Evolutionary conservation across 2,329 filamentous ascomycete genomes (phyloP).

Genomic region (Cercospora brassicicola): DNA sequence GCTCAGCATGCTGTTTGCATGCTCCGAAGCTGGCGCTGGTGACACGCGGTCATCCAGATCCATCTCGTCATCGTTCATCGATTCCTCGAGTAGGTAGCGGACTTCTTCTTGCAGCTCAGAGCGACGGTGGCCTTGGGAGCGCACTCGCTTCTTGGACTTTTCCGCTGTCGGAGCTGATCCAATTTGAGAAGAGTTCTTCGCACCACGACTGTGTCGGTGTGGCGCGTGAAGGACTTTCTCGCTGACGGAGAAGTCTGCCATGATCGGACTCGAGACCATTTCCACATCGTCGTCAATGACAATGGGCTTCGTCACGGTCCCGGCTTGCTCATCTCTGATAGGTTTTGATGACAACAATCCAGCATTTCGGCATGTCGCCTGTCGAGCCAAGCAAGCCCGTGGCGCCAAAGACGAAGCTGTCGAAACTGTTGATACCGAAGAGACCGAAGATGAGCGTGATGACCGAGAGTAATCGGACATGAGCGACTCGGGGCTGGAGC

Average conservation of each 20-base stretch:
- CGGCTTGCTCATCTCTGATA: slow-evolving; percentile 32
- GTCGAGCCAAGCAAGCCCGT: slow-evolving; percentile 50
- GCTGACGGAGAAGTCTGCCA: slow-evolving; percentile 36
- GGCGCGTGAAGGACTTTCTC: slow-evolving; percentile 37
- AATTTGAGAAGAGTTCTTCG: slow-evolving; percentile 29
- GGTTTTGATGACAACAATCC: slow-evolving; percentile 41
- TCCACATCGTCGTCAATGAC: slow-evolving; percentile 36
- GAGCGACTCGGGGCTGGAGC: slow-evolving; percentile 62
- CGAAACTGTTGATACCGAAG: slow-evolving; percentile 52
- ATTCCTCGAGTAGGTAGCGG: slow-evolving; percentile 37
- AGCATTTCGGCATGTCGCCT: slow-evolving; percentile 55
- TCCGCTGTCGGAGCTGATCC: slow-evolving; percentile 20
- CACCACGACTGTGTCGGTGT: slow-evolving; percentile 35
- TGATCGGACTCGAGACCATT: slow-evolving; percentile 35
- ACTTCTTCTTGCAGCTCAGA: slow-evolving; percentile 41
- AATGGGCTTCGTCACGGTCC: slow-evolving; percentile 32
- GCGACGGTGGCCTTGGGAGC: slow-evolving; percentile 35
- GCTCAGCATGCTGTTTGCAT: slow-evolving; percentile 32
- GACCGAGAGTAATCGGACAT: slow-evolving; percentile 59
- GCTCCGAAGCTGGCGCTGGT: slow-evolving; percentile 31
- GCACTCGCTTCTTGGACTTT: slow-evolving; percentile 36
- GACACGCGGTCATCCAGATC: slow-evolving; percentile 32
- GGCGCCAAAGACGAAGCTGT: slow-evolving; percentile 52
- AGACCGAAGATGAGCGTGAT: slow-evolving; percentile 57
- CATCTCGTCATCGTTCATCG: slow-evolving; percentile 28